Evolutionary conservation across 2,329 filamentous ascomycete species (phyloP).

Genomic region (Podosphaera xanthii): DNA sequence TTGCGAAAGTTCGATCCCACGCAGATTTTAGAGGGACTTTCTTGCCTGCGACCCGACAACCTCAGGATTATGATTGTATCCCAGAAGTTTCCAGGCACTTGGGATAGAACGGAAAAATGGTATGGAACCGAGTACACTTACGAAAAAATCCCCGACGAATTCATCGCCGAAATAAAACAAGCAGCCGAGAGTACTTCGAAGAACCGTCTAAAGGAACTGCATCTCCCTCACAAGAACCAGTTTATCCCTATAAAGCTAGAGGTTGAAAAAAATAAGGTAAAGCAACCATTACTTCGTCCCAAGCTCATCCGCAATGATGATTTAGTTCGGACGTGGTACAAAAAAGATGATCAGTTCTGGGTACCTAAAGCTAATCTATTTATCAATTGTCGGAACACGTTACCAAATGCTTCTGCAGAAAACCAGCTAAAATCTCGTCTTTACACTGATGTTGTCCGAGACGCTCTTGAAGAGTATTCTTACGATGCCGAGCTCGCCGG

Average conservation of each 20-base stretch:
- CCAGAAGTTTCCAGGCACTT: conserved; percentile 60
- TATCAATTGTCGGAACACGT: conserved; percentile 55
- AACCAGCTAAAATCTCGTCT: conserved; percentile 57
- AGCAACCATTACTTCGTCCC: conserved; percentile 48
- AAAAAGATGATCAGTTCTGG: conserved; percentile 98
- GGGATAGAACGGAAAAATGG: conserved; percentile 85
- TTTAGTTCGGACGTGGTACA: conserved; percentile 71
- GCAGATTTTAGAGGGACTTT: conserved; percentile 51
- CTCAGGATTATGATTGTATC: conserved; percentile 69
- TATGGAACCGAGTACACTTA: conserved; percentile 87
- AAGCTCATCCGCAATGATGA: conserved; percentile 70
- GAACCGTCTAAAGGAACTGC: conserved; percentile 44
- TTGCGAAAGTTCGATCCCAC: conserved; percentile 60
- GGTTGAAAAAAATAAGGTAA: conserved; percentile 83
- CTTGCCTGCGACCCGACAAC: conserved; percentile 64
- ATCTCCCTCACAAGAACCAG: conserved; percentile 80
- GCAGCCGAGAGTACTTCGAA: conserved; percentile 34
- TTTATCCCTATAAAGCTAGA: conserved; percentile 87
- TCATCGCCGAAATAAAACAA: conserved; percentile 45
- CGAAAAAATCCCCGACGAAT: conserved; percentile 54
- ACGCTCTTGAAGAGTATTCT: conserved; percentile 77
- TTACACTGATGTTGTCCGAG: conserved; percentile 67
- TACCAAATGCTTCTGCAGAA: conserved; percentile 58
- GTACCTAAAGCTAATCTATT: conserved; percentile 82
- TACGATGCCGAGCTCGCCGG: conserved; percentile 92